phyloP scores from a whole-genome alignment of 257 asterid species.

The Solanum pinnatisectum region DNA sequence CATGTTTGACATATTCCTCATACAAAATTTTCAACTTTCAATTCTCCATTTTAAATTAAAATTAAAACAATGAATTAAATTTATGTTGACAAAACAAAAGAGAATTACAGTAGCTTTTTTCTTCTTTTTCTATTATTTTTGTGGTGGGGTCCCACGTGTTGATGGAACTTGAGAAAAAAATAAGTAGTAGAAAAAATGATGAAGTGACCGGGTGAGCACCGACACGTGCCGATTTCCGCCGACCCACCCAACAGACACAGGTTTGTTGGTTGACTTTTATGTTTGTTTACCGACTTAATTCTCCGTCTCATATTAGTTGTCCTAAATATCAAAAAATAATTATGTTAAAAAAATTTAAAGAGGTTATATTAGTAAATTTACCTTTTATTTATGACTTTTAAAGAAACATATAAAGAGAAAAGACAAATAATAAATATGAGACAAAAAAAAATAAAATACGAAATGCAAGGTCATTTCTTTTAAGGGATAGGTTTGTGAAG shows the following conservation, averaged over 20 bases:
- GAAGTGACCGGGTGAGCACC: conserved; percentile 31
- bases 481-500: background rate
- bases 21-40: background rate
- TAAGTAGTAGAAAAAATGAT: background rate
- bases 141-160: background rate
- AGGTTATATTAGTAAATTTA: too few relatives aligned
- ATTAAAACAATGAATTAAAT: background rate
- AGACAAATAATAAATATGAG: background rate
- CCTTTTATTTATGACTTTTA: too few relatives aligned
- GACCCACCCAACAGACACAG: conserved; percentile 44
- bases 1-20: background rate
- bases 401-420: background rate
- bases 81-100: background rate
- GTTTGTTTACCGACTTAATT: background rate
- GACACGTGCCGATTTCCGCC: conserved; percentile 68
- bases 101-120: background rate
- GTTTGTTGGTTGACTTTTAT: conserved; percentile 36
- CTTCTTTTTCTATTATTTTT: background rate
- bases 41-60: background rate
- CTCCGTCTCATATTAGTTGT: background rate
- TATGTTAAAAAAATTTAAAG: too few relatives aligned
- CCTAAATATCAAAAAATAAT: too few relatives aligned
- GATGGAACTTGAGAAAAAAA: background rate
- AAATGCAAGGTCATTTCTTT: too few relatives aligned
- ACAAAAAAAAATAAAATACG: rapidly evolving